Percentiles rank a stretch among this genome's conserved stretches.
Evolutionary conservation across 139 green algal genomes (phyloP).

Genomic region (Tetraselmis striata): DNA sequence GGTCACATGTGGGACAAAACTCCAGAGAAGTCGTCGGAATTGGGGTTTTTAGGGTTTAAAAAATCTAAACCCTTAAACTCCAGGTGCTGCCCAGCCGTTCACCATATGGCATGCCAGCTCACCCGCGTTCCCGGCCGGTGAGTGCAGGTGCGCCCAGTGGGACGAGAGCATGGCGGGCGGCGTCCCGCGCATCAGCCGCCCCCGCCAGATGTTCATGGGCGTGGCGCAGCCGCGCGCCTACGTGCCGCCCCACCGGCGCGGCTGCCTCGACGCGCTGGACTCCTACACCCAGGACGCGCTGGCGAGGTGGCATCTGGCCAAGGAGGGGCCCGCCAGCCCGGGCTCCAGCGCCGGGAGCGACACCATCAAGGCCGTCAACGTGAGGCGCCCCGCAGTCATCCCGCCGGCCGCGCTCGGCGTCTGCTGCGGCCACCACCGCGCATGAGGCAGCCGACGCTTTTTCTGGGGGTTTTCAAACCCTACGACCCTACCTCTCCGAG

Average conservation of each 20-base stretch:
- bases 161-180: not conserved
- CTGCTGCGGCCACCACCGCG: not conserved
- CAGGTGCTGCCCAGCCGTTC: no score
- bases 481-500: no score
- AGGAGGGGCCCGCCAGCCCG: not conserved
- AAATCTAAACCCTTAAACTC: no score
- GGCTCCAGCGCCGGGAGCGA: not conserved
- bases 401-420: not conserved
- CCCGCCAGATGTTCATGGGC: constrained; percentile 9
- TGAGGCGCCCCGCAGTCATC: not conserved
- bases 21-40: no score
- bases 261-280: not conserved
- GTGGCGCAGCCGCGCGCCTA: not conserved
- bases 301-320: not conserved
- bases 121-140: not conserved
- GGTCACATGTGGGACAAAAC: no score
- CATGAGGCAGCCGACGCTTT: not conserved
- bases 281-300: not conserved
- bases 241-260: not conserved
- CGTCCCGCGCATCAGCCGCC: constrained; percentile 7
- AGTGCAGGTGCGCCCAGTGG: not conserved
- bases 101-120: no score
- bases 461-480: not conserved
- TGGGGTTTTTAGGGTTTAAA: no score
- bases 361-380: not conserved